Percentiles rank a stretch among this genome's conserved stretches.
These are phyloP conservation scores for Pythium rhizo-oryzae DNA, from an alignment of 352 stramenopile genomes.

Conservation along the genomic window DNA sequence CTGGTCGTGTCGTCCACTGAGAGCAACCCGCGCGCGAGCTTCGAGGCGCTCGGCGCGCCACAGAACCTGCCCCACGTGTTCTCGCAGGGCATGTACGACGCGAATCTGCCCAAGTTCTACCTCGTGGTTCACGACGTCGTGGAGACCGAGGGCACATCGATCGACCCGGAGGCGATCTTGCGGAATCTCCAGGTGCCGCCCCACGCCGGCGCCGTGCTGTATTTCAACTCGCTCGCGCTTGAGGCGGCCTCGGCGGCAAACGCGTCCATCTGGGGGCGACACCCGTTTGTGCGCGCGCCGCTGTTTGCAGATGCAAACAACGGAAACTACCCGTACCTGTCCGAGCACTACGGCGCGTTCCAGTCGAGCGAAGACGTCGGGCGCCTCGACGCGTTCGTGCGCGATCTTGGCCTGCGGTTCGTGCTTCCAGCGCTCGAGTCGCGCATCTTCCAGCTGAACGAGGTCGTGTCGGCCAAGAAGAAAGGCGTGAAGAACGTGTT, in stretches of 20 bases:
- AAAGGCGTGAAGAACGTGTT: slow-evolving; percentile 93
- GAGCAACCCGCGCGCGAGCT: slow-evolving; percentile 72
- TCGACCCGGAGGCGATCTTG: slow-evolving; percentile 81
- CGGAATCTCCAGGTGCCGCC: slow-evolving; percentile 62
- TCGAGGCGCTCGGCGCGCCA: slow-evolving; percentile 60
- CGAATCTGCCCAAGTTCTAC: slow-evolving; percentile 84
- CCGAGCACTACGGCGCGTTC: slow-evolving; percentile 40
- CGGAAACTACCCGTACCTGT: slow-evolving; percentile 37
- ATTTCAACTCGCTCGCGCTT: slow-evolving; percentile 64
- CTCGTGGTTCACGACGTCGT: slow-evolving; percentile 87
- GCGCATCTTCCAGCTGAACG: slow-evolving; percentile 86
- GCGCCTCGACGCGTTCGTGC: slow-evolving; percentile 69
- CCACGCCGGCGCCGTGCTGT: slow-evolving; percentile 54
- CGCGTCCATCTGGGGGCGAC: slow-evolving; percentile 43
- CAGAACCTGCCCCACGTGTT: slow-evolving; percentile 63
- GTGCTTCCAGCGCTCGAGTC: slow-evolving; percentile 82
- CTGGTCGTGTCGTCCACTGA: slow-evolving; percentile 85
- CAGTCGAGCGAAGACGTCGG: slow-evolving; percentile 73
- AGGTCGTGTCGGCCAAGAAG: slow-evolving; percentile 88
- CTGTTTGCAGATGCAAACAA: slow-evolving; percentile 43
- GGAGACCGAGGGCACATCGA: slow-evolving; percentile 77
- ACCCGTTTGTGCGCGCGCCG: slow-evolving; percentile 65
- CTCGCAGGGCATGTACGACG: slow-evolving; percentile 77
- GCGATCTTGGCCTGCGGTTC: slow-evolving; percentile 75
- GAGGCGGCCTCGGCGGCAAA: slow-evolving; percentile 36